phyloP scores from a whole-genome alignment of 306 rosid genomes.

The Ceratonia siliqua region DNA sequence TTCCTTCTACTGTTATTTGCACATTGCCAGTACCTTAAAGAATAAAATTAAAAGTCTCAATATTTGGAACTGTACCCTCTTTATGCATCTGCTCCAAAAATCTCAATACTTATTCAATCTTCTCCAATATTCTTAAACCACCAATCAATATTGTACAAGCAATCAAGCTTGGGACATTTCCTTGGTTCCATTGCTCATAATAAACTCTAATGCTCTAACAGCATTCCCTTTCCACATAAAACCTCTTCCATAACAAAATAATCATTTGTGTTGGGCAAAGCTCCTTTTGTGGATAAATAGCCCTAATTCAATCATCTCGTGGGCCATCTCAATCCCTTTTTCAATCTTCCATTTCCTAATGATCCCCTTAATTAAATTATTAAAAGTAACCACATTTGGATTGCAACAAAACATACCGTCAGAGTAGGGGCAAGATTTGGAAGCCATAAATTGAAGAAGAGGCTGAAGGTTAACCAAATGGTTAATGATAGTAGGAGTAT shows the following conservation, averaged over 20 bases:
- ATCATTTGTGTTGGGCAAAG: constrained; percentile 69
- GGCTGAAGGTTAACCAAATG: constrained; percentile 56
- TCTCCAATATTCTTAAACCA: constrained; percentile 60
- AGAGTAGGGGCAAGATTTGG: constrained; percentile 79
- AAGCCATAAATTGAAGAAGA: constrained; percentile 52
- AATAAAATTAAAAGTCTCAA: constrained; percentile 71
- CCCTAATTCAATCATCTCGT: constrained; percentile 75
- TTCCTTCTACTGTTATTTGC: constrained; percentile 63
- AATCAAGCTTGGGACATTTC: constrained; percentile 65
- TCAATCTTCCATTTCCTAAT: constrained; percentile 66
- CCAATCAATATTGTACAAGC: constrained; percentile 68
- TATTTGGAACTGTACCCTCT: constrained; percentile 62
- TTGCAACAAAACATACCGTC: constrained; percentile 85
- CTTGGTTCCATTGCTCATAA: constrained; percentile 71
- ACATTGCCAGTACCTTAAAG: constrained; percentile 58
- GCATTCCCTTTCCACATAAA: constrained; percentile 55
- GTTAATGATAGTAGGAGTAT: constrained; percentile 53
- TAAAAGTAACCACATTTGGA: constrained; percentile 88
- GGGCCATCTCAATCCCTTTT: constrained; percentile 76
- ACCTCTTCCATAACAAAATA: constrained; percentile 57
- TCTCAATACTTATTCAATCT: constrained; percentile 46
- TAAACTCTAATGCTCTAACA: constrained; percentile 48
- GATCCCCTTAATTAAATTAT: constrained; percentile 81
- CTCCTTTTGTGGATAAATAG: constrained; percentile 56
- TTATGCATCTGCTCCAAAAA: constrained; percentile 66